These are phyloP conservation scores for Talaromyces adpressus DNA, from an alignment of 495 filamentous ascomycete genomes.

Conservation along the genomic window DNA sequence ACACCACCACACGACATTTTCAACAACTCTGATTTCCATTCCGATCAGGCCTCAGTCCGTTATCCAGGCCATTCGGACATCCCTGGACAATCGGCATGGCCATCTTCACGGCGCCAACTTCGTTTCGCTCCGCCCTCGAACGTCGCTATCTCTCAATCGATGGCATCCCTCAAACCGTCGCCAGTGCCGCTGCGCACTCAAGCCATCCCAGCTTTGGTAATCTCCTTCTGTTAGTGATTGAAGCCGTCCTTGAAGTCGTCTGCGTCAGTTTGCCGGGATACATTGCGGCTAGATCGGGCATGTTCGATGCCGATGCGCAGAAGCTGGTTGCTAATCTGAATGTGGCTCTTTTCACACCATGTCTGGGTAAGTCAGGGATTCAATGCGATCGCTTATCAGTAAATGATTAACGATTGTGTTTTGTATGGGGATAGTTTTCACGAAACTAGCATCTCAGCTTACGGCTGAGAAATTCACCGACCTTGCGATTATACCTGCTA, in stretches of 20 bases:
- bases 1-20: background rate
- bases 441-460: constrained; percentile 92
- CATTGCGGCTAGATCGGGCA: constrained; percentile 77
- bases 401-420: background rate
- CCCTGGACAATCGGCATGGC: constrained; percentile 22
- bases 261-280: constrained; percentile 96
- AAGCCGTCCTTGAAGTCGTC: constrained; percentile 91
- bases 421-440: constrained; percentile 62
- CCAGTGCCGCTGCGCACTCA: constrained; percentile 25
- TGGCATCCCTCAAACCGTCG: constrained; percentile 20
- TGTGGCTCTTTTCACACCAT: constrained; percentile 89
- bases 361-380: constrained; percentile 63
- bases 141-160: constrained; percentile 24
- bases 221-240: constrained; percentile 82
- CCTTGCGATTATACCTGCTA: constrained; percentile 85
- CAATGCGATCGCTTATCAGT: background rate
- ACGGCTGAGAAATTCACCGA: constrained; percentile 84
- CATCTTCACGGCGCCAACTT: constrained; percentile 55
- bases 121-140: constrained; percentile 46
- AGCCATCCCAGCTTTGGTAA: constrained; percentile 64
- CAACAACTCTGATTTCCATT: background rate
- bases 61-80: background rate
- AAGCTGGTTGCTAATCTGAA: constrained; percentile 96
- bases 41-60: background rate
- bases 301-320: constrained; percentile 90